phyloP scores from a whole-genome alignment of 2,329 filamentous ascomycete genomes.

The Talaromyces rugulosus region DNA sequence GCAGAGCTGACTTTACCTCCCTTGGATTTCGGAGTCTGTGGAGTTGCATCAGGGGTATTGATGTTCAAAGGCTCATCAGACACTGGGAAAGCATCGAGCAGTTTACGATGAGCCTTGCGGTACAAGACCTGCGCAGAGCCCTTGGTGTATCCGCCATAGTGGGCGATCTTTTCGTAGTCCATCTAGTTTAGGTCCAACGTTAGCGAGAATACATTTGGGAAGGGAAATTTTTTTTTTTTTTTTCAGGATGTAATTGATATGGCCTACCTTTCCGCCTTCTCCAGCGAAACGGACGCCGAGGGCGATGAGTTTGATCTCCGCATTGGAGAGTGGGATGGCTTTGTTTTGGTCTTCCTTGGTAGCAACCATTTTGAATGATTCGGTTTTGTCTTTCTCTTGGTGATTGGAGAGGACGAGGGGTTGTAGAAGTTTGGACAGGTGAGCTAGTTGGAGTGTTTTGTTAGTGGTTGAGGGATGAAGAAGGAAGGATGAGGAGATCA shows the following conservation, averaged over 20 bases:
- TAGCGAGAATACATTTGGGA: neutral
- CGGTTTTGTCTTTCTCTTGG: neutral
- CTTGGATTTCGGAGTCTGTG: neutral
- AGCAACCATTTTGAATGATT: neutral
- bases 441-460: neutral
- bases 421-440: neutral
- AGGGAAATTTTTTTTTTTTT: too few species aligned
- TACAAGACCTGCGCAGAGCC: slow-evolving; percentile 33
- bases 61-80: neutral
- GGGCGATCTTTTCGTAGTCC: slow-evolving; percentile 36
- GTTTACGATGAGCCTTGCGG: slow-evolving; percentile 33
- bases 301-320: slow-evolving; percentile 12
- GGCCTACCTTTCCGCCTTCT: slow-evolving; percentile 8
- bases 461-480: neutral
- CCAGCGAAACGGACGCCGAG: slow-evolving; percentile 8
- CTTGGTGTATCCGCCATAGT: slow-evolving; percentile 29
- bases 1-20: neutral
- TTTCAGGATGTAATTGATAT: neutral
- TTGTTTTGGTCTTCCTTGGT: slow-evolving; percentile 6
- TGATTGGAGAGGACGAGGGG: neutral
- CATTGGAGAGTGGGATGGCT: neutral
- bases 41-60: neutral
- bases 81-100: slow-evolving; percentile 17
- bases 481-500: neutral
- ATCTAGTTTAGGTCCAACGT: slow-evolving; percentile 21